Conservation (phyloP, 1,139 yeast genomes). For the Neolecta irregularis region DNA sequence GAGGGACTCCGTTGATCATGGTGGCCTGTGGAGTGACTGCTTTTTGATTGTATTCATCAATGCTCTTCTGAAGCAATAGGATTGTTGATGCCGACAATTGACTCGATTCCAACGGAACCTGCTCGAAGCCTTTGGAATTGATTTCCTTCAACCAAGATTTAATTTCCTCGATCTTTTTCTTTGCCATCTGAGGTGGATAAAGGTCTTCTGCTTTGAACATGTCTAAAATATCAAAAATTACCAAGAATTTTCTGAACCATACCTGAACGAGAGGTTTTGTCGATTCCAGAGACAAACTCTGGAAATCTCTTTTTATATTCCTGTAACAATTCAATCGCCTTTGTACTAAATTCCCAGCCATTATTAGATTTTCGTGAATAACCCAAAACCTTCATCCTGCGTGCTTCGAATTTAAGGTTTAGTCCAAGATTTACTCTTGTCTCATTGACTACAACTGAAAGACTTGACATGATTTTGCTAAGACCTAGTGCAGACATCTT, state of each 20-base stretch:
- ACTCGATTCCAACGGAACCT: constrained; percentile 66
- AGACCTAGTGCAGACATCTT: constrained; percentile 48
- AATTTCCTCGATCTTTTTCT: constrained; percentile 11
- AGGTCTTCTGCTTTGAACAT: constrained; percentile 25
- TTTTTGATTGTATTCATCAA: constrained; percentile 34
- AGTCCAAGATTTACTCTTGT: constrained; percentile 64
- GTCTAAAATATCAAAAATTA: constrained; percentile 13
- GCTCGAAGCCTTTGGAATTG: constrained; percentile 36
- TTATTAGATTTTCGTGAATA: constrained; percentile 52
- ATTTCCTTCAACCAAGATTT: constrained; percentile 38
- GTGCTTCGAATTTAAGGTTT: constrained; percentile 67
- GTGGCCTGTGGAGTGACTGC: constrained; percentile 34
- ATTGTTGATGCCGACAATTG: constrained; percentile 55
- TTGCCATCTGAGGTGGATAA: constrained; percentile 11
- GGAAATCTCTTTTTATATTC: constrained; percentile 53
- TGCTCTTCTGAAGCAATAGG: constrained; percentile 49
- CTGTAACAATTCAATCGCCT: constrained; percentile 52
- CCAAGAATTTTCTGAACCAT: constrained; percentile 1
- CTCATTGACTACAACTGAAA: constrained; percentile 36
- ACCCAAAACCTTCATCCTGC: constrained; percentile 73
- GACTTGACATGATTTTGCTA: constrained; percentile 64
- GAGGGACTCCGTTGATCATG: constrained; percentile 69
- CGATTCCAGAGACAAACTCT: constrained; percentile 36
- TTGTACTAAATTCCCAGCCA: constrained; percentile 73
- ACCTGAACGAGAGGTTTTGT: constrained; percentile 14